Conservation (phyloP, 345 rosid genomes). For the Eucalyptus polybractea region DNA sequence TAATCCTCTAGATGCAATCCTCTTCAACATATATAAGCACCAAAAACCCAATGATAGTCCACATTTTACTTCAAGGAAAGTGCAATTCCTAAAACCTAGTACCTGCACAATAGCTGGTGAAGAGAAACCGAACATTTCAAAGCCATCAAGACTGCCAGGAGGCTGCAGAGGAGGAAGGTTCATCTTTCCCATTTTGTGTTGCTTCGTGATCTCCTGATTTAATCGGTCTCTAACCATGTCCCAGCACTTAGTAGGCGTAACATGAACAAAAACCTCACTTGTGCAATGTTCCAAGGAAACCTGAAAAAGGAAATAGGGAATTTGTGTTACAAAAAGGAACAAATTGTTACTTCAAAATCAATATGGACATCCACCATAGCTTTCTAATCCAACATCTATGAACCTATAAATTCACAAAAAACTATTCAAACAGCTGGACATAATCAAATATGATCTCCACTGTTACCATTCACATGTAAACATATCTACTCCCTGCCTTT, state of each 20-base stretch:
- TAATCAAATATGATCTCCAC: background rate
- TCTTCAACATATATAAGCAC: background rate
- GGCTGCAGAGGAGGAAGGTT: conserved; percentile 93
- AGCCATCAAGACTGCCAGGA: conserved; percentile 94
- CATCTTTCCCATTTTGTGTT: conserved; percentile 59
- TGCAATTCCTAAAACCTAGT: background rate
- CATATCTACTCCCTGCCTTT: background rate
- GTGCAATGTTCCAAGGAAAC: conserved; percentile 71
- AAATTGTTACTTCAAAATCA: background rate
- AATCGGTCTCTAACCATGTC: conserved; percentile 96
- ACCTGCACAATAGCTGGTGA: conserved; percentile 96
- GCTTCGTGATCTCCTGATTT: conserved; percentile 84
- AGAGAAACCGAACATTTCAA: conserved; percentile 92
- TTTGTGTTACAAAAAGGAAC: background rate
- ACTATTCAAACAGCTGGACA: background rate
- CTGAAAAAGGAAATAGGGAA: conserved; percentile 16
- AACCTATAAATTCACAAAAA: background rate
- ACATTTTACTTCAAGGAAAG: background rate
- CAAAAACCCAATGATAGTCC: background rate
- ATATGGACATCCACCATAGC: background rate
- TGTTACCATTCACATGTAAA: background rate
- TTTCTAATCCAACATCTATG: background rate
- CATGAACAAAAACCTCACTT: conserved; percentile 73
- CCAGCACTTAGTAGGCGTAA: conserved; percentile 89
- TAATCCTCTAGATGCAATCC: background rate